A percentile compares a stretch with the other conserved stretches of the same genome.
Conservation (phyloP, 306 rosid genomes). For the Vigna trinervia region DNA sequence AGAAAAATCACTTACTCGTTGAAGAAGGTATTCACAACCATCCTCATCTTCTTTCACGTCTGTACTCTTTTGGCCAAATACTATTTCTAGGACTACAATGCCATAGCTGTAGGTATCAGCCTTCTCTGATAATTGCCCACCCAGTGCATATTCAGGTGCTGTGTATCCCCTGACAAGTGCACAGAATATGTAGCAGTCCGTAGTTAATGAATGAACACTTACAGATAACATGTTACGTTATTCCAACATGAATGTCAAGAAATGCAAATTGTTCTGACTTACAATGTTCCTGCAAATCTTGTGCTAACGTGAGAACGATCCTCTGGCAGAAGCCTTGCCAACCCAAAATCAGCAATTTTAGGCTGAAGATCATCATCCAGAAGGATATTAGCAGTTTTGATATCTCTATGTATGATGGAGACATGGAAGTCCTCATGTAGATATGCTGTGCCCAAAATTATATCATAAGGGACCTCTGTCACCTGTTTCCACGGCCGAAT, state of each 20-base stretch:
- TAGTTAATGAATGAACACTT: not conserved
- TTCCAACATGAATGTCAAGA: not conserved
- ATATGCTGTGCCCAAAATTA: constrained; percentile 72
- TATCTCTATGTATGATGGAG: constrained; percentile 51
- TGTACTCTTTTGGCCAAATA: constrained; percentile 63
- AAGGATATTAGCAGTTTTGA: constrained; percentile 70
- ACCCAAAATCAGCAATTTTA: constrained; percentile 74
- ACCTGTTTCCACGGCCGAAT: constrained; percentile 41
- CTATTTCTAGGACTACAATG: constrained; percentile 67
- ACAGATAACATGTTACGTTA: not conserved
- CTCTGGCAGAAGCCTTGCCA: constrained; percentile 66
- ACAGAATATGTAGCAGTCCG: not conserved
- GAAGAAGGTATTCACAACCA: constrained; percentile 59
- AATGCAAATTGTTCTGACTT: constrained; percentile 39
- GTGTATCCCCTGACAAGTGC: constrained; percentile 64
- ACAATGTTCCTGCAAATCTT: constrained; percentile 80
- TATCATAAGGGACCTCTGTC: constrained; percentile 55
- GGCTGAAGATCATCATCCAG: constrained; percentile 63
- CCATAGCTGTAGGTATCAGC: constrained; percentile 77
- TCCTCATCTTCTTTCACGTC: constrained; percentile 44
- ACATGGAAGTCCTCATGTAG: constrained; percentile 69
- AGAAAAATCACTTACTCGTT: constrained; percentile 52
- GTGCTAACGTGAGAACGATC: constrained; percentile 73
- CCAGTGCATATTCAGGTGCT: constrained; percentile 82
- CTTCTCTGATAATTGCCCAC: constrained; percentile 75